Base-by-base conservation (phyloP, 2,329 filamentous ascomycete species). In the Neocatenulostroma microsporum region DNA sequence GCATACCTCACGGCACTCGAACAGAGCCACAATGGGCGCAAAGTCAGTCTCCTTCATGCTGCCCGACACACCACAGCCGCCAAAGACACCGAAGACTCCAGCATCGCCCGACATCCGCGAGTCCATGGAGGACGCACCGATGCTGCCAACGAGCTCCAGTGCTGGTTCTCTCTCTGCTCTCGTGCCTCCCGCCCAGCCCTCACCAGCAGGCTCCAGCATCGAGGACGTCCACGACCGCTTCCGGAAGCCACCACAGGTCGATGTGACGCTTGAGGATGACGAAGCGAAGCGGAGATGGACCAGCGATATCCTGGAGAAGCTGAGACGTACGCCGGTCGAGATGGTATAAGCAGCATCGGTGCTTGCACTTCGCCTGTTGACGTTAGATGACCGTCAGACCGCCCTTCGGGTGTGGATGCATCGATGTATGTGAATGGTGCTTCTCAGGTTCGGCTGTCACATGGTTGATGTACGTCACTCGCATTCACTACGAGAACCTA, bases 41-140 rank as follows among this genome's bases (percentile, higher is more conserved):
- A n/a, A 13, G 28, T 5, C 15, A 20, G 28, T 30, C 28, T 11
- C 15, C 28, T 30, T 30, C 18, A 30, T 30, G 28, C 28, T 30
- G 18, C 28, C 28, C 8, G 28, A n/a, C 3, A 30, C 21, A 3
- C 4, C 28, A 12, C 15, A 30, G 14, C 12, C 28, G 28, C 28
- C 28, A n/a, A 17, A 18, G 5, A 30, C 14, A 12, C 28, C 28
- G n/a, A 15, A n/a, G n/a, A 30, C 28, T 17, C 3, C 28, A 25
- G 28, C 15, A 14, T 19, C 2, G 9, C 12, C n/a, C n/a, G n/a
- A n/a, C n/a, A n/a, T n/a, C n/a, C n/a, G n/a, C n/a, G n/a, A n/a
- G n/a, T n/a, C n/a, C n/a, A n/a, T n/a, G n/a, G n/a, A n/a, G n/a
- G n/a, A n/a, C n/a, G n/a, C n/a, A n/a, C n/a, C n/a, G n/a, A n/a